A percentile compares a stretch with the other conserved stretches of the same genome.
Evolutionary conservation across 1,284 basidiomycete species (phyloP).

Genomic region (Paramarasmius palmivorus): DNA sequence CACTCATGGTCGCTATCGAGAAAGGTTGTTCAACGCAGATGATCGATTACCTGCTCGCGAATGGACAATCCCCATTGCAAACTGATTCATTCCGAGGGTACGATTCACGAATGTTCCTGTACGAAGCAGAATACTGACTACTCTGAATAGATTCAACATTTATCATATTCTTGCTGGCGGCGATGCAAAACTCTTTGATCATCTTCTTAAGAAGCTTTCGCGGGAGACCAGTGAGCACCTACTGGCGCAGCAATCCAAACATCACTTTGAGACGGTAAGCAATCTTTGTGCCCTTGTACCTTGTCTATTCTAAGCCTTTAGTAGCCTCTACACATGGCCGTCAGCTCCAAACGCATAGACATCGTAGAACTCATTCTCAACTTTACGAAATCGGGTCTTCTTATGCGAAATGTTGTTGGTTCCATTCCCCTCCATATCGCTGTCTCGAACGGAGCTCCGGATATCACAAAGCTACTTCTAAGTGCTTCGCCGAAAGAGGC

Average conservation of each 20-base stretch:
- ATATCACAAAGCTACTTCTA: constrained; percentile 39
- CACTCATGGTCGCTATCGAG: constrained; percentile 42
- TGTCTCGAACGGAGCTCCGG: constrained; percentile 28
- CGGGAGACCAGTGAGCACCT: constrained; percentile 42
- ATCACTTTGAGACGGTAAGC: constrained; percentile 44
- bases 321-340: constrained; percentile 54
- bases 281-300: not conserved
- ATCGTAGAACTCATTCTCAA: constrained; percentile 36
- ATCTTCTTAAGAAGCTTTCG: constrained; percentile 49
- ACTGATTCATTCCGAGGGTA: constrained; percentile 44
- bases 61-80: constrained; percentile 44
- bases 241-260: constrained; percentile 45
- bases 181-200: constrained; percentile 31
- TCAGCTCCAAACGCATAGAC: constrained; percentile 28
- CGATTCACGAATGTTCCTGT: constrained; percentile 12
- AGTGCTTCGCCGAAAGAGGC: constrained; percentile 35
- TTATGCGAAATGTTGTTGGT: constrained; percentile 42
- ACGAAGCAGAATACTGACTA: not conserved
- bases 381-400: constrained; percentile 31
- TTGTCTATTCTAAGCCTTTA: constrained; percentile 1
- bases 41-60: constrained; percentile 51
- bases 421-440: constrained; percentile 50
- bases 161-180: constrained; percentile 44
- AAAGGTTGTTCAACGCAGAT: constrained; percentile 28
- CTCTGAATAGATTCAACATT: constrained; percentile 56